phyloP scores from a whole-genome alignment of 73 alveolate genomes.

The Breviolum minutum region DNA sequence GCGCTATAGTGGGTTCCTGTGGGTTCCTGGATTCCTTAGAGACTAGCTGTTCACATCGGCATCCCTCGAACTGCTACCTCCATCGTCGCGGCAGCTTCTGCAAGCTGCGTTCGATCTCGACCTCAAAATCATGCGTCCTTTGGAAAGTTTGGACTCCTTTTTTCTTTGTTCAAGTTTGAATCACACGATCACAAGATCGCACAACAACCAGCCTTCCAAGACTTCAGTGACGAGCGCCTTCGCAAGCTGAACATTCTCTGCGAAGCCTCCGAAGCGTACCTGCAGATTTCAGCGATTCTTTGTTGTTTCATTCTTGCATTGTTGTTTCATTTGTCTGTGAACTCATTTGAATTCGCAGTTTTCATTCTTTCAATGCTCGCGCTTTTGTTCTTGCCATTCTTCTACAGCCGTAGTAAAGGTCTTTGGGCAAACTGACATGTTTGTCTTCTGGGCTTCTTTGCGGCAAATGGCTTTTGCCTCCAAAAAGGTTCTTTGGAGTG shows the following conservation, averaged over 20 bases:
- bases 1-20: background rate
- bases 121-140: background rate
- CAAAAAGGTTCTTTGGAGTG: too few species aligned
- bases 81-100: constrained; percentile 93
- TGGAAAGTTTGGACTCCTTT: too few species aligned
- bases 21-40: too few species aligned
- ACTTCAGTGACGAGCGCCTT: constrained; percentile 79
- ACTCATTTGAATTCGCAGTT: too few species aligned
- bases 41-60: background rate
- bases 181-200: background rate
- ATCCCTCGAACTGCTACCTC: constrained; percentile 12
- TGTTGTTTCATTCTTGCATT: background rate
- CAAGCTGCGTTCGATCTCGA: constrained; percentile 72
- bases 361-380: too few species aligned
- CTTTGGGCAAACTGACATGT: too few species aligned
- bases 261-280: constrained; percentile 89
- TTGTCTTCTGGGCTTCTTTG: too few species aligned
- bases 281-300: background rate
- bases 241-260: constrained; percentile 74
- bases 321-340: background rate
- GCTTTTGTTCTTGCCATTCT: too few species aligned
- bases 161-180: background rate
- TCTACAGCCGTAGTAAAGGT: too few species aligned
- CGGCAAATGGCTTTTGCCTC: too few species aligned
- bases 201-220: constrained; percentile 19